Conservation (phyloP, 371 early-diverging fungal species). For the Mucor circinelloides region DNA sequence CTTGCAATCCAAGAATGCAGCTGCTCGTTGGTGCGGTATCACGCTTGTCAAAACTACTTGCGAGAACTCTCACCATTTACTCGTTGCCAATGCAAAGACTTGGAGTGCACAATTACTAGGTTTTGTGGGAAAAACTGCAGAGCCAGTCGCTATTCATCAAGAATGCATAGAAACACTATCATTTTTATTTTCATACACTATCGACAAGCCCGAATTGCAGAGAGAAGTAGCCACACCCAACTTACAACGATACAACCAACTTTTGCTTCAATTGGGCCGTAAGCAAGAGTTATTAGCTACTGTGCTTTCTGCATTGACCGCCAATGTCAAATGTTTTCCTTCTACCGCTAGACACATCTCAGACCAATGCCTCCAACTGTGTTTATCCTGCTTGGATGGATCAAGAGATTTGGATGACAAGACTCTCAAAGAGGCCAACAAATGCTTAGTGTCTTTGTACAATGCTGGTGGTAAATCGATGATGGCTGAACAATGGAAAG, state of each 20-base stretch:
- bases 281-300: constrained; percentile 54
- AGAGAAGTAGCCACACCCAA: constrained; percentile 59
- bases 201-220: constrained; percentile 58
- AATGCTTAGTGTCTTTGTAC: constrained; percentile 50
- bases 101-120: constrained; percentile 46
- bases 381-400: constrained; percentile 56
- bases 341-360: constrained; percentile 54
- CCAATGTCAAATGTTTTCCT: constrained; percentile 56
- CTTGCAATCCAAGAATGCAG: constrained; percentile 55
- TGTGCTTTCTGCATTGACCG: constrained; percentile 50
- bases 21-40: constrained; percentile 61
- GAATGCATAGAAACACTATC: constrained; percentile 50
- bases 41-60: constrained; percentile 53
- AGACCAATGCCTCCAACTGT: constrained; percentile 54
- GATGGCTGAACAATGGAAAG: constrained; percentile 54
- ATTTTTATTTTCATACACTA: constrained; percentile 51
- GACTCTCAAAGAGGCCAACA: constrained; percentile 37
- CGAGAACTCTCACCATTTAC: constrained; percentile 51
- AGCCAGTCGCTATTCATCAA: constrained; percentile 40
- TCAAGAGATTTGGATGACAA: constrained; percentile 33
- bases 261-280: constrained; percentile 44
- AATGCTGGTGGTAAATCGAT: constrained; percentile 47
- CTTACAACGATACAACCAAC: constrained; percentile 55
- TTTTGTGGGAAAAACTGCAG: constrained; percentile 52
- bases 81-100: constrained; percentile 42